Conservation (phyloP, 371 early-diverging fungal genomes). For the Mucor mucedo region DNA sequence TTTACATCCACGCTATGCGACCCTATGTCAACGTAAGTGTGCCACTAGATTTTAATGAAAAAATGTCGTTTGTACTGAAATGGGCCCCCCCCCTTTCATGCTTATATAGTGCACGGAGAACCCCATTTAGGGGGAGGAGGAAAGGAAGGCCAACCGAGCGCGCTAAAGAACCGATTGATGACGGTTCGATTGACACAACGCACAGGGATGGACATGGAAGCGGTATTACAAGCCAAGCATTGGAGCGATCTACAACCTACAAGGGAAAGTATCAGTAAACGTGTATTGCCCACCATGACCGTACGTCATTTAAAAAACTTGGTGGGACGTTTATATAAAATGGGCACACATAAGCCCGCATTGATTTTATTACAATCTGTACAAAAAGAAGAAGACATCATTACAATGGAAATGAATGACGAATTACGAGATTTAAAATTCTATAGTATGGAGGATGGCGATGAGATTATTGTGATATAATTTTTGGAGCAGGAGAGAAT, state of each 20-base stretch:
- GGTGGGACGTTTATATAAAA: conserved; percentile 42
- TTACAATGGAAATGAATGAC: conserved; percentile 45
- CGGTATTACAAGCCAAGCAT: conserved; percentile 13
- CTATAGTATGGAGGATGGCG: conserved; percentile 39
- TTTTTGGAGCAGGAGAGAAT: background rate
- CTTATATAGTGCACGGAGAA: conserved; percentile 51
- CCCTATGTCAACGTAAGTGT: conserved; percentile 55
- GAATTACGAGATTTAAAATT: conserved; percentile 51
- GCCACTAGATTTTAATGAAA: background rate
- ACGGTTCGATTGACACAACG: conserved; percentile 32
- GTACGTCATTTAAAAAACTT: conserved; percentile 47
- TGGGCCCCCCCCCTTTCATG: no score
- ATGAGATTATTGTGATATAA: conserved; percentile 28
- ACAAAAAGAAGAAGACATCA: conserved; percentile 7
- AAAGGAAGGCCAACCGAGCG: conserved; percentile 35
- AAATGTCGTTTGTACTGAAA: background rate
- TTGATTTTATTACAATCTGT: conserved; percentile 32
- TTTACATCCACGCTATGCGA: conserved; percentile 62
- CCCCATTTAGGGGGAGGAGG: conserved; percentile 42
- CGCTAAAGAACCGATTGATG: conserved; percentile 70
- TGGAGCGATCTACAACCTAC: conserved; percentile 26
- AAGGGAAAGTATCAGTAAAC: conserved; percentile 44
- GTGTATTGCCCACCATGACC: conserved; percentile 53
- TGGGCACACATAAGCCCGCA: conserved; percentile 40
- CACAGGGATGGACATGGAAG: background rate